Evolutionary conservation across 179 eudicot genomes (phyloP).

Genomic region (Beta macrorhiza): DNA sequence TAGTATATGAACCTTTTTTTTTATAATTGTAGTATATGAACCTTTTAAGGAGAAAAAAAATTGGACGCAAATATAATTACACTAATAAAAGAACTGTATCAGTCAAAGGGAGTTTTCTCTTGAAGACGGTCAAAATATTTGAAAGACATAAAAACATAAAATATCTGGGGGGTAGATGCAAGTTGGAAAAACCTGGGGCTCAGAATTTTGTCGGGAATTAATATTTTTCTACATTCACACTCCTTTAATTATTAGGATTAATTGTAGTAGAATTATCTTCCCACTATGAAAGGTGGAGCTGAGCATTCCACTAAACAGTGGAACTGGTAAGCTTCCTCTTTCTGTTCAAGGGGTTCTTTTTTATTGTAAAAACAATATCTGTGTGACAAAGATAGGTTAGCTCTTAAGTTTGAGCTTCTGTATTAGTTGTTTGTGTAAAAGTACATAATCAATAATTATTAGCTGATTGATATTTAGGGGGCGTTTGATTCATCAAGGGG

Average conservation of each 20-base stretch:
- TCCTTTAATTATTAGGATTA: neutral
- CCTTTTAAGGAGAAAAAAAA: neutral
- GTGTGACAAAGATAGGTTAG: no score
- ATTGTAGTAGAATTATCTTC: neutral
- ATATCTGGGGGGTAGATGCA: neutral
- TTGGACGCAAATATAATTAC: neutral
- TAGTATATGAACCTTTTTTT: neutral
- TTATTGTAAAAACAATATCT: no score
- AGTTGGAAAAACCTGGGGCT: constrained; percentile 1
- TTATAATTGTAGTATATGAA: no score
- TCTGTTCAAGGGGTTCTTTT: neutral
- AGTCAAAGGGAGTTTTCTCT: constrained; percentile 17
- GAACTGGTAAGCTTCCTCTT: neutral
- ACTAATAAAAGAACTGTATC: neutral
- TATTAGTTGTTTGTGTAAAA: no score
- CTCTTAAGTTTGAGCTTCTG: no score
- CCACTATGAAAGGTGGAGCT: constrained; percentile 20
- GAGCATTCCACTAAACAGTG: neutral
- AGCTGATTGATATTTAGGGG: no score
- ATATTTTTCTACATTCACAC: neutral
- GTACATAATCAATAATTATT: no score
- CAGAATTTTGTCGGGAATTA: constrained; percentile 9
- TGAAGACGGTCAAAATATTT: constrained; percentile 19
- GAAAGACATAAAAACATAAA: constrained; percentile 21
- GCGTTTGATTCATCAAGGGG: no score